Percentiles rank a stretch among this genome's conserved stretches.
Conservation (phyloP, 1,284 basidiomycete species). For the Marasmius sp. region DNA sequence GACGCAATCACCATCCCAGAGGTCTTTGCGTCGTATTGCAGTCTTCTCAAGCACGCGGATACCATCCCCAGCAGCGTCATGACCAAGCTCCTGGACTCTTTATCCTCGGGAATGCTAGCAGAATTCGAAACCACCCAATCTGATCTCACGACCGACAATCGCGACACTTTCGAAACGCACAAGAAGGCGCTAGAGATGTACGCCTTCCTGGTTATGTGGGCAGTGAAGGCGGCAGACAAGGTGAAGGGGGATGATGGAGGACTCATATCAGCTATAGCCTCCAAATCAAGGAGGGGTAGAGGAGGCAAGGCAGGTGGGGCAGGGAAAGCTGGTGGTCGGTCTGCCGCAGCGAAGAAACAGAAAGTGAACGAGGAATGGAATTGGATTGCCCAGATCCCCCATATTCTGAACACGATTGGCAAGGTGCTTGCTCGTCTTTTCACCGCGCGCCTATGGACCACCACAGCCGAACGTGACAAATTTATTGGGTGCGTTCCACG, state of each 20-base stretch:
- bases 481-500: conserved; percentile 69
- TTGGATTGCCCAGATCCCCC: conserved; percentile 79
- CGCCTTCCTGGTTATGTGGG: conserved; percentile 87
- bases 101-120: conserved; percentile 67
- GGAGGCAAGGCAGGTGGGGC: conserved; percentile 55
- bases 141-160: conserved; percentile 71
- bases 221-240: conserved; percentile 75
- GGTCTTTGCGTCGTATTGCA: conserved; percentile 79
- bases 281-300: conserved; percentile 54
- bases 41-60: conserved; percentile 71
- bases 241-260: conserved; percentile 61
- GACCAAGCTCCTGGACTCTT: conserved; percentile 78
- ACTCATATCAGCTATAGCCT: conserved; percentile 42
- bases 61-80: conserved; percentile 59
- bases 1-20: conserved; percentile 64
- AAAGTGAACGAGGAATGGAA: conserved; percentile 61
- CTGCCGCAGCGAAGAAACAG: conserved; percentile 33
- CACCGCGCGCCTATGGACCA: conserved; percentile 85
- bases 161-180: conserved; percentile 68
- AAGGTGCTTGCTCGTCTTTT: conserved; percentile 69
- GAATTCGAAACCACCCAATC: conserved; percentile 69
- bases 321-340: conserved; percentile 23
- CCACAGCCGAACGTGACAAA: conserved; percentile 78
- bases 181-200: conserved; percentile 83
- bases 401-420: conserved; percentile 66